Conservation (phyloP, 208 protist genomes). For the Trypanosoma grayi region DNA sequence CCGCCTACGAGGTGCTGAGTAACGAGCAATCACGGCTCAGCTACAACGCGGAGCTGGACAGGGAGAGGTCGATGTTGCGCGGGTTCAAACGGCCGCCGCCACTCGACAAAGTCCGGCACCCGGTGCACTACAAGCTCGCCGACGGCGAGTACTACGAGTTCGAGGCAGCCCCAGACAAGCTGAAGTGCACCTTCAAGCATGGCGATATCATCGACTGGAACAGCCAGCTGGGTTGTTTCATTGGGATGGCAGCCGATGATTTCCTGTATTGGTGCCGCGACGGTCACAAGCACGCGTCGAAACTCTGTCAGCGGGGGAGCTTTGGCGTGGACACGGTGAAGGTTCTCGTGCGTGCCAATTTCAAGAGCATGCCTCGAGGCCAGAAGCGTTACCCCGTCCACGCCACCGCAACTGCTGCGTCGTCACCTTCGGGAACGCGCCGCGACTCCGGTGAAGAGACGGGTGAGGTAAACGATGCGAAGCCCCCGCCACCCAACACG, state of each 20-base stretch:
- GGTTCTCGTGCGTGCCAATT: constrained; percentile 52
- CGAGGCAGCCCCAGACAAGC: constrained; percentile 53
- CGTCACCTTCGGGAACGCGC: not conserved
- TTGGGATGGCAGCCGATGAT: constrained; percentile 73
- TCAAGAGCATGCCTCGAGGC: constrained; percentile 14
- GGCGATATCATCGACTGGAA: constrained; percentile 79
- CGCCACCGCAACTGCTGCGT: too few relatives aligned
- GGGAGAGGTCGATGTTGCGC: constrained; percentile 33
- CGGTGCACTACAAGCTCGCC: constrained; percentile 54
- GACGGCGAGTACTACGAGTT: constrained; percentile 77
- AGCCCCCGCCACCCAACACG: not conserved
- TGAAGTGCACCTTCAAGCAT: constrained; percentile 66
- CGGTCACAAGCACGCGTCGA: constrained; percentile 51
- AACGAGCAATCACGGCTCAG: constrained; percentile 84
- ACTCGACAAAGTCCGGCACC: constrained; percentile 29
- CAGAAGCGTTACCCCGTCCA: not conserved
- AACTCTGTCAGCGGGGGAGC: constrained; percentile 61
- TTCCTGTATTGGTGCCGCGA: constrained; percentile 72
- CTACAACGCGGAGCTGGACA: constrained; percentile 88
- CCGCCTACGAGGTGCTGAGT: constrained; percentile 96
- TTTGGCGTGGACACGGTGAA: constrained; percentile 57
- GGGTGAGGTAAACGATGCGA: not conserved
- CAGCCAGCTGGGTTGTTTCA: constrained; percentile 52
- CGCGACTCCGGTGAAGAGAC: not conserved
- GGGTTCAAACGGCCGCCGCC: constrained; percentile 60